phyloP scores from a whole-genome alignment of 2,329 filamentous ascomycete species.

The Thermothelomyces thermophilus region DNA sequence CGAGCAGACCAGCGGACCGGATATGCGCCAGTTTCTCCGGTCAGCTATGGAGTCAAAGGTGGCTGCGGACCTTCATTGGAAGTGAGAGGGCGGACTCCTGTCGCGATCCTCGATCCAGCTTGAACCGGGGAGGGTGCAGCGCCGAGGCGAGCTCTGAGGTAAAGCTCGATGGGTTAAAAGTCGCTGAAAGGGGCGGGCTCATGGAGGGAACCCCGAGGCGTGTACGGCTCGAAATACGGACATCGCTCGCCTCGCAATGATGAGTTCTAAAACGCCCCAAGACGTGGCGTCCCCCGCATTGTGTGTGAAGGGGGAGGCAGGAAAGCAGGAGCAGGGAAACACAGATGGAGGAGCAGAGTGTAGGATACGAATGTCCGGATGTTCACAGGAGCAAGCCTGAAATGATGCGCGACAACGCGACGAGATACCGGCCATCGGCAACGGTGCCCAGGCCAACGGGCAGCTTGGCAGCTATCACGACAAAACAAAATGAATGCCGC shows the following conservation, averaged over 20 bases:
- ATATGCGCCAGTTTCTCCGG: slow-evolving; percentile 55
- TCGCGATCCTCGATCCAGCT: not conserved
- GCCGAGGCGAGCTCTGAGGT: too few species aligned
- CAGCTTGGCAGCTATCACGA: slow-evolving; percentile 10
- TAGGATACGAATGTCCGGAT: too few species aligned
- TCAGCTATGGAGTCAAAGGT: slow-evolving; percentile 53
- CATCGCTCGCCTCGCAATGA: not conserved
- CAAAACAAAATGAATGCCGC: slow-evolving; percentile 4
- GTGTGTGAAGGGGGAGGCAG: not conserved
- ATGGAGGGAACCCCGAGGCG: not conserved
- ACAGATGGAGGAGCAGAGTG: slow-evolving; percentile 7
- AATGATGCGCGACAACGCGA: slow-evolving; percentile 12
- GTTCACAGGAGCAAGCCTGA: slow-evolving; percentile 15
- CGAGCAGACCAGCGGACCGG: slow-evolving; percentile 37
- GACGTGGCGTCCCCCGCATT: too few species aligned
- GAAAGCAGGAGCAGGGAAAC: not conserved
- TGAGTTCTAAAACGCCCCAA: too few species aligned
- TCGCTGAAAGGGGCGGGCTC: not conserved
- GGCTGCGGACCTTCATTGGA: slow-evolving; percentile 50
- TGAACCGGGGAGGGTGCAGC: not conserved
- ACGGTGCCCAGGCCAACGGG: slow-evolving; percentile 11
- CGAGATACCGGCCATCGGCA: slow-evolving; percentile 20
- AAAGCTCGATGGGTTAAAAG: not conserved
- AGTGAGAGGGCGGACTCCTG: slow-evolving; percentile 32
- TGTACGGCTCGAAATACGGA: not conserved